Conservation (phyloP, 805 yeast genomes). For the Pichia pseudocactophila region DNA sequence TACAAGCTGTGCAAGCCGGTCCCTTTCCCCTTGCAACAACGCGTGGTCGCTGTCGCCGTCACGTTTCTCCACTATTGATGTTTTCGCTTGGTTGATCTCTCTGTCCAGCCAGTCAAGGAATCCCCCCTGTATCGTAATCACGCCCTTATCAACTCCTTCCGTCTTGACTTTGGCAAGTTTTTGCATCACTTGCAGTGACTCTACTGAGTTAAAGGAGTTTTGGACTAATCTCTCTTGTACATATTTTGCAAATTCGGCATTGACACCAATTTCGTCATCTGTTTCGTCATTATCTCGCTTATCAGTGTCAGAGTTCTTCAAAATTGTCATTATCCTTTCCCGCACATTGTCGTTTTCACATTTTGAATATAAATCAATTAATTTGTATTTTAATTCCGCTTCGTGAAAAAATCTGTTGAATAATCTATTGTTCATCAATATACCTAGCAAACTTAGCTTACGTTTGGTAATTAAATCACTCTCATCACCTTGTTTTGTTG, state of each 20-base stretch:
- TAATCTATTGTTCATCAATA: slow-evolving; percentile 30
- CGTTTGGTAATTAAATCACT: slow-evolving; percentile 21
- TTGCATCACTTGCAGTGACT: slow-evolving; percentile 35
- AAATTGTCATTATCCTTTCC: slow-evolving; percentile 35
- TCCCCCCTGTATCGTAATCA: slow-evolving; percentile 28
- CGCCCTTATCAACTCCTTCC: slow-evolving; percentile 17
- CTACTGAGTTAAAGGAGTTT: slow-evolving; percentile 28
- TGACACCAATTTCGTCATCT: slow-evolving; percentile 10
- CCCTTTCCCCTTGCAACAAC: background rate
- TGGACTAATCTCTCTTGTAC: slow-evolving; percentile 29
- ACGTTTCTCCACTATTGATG: slow-evolving; percentile 15
- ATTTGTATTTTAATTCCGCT: slow-evolving; percentile 15
- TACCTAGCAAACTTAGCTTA: slow-evolving; percentile 45
- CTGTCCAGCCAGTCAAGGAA: slow-evolving; percentile 54
- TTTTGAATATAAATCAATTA: slow-evolving; percentile 20
- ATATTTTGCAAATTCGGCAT: slow-evolving; percentile 26
- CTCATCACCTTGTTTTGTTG: slow-evolving; percentile 5
- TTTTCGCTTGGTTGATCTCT: slow-evolving; percentile 20
- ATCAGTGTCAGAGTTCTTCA: slow-evolving; percentile 32
- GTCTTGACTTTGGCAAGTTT: slow-evolving; percentile 27
- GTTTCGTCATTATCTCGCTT: slow-evolving; percentile 13
- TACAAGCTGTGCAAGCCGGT: slow-evolving; percentile 23
- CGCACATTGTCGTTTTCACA: slow-evolving; percentile 22
- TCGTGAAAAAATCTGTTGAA: slow-evolving; percentile 24
- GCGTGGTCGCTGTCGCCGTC: slow-evolving; percentile 3